Evolutionary conservation across 345 rosid genomes (phyloP).

Genomic region (Salix caprea): DNA sequence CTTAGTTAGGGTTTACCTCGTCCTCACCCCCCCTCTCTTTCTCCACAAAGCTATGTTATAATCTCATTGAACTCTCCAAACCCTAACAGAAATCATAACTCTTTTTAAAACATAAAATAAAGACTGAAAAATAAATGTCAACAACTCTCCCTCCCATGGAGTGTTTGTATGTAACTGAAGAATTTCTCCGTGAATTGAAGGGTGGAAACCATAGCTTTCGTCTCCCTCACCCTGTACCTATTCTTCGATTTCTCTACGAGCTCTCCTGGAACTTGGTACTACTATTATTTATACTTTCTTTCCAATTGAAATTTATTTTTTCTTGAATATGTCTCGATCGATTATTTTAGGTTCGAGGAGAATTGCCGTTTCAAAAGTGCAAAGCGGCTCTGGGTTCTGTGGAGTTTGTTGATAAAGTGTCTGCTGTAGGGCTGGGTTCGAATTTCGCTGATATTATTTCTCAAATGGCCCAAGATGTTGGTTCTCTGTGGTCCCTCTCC

Average conservation of each 20-base stretch:
- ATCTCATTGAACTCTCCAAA: neutral
- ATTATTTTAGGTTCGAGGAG: constrained; percentile 71
- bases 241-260: constrained; percentile 92
- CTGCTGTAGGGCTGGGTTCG: constrained; percentile 56
- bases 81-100: neutral
- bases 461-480: constrained; percentile 93
- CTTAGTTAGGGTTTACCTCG: neutral
- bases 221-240: constrained; percentile 54
- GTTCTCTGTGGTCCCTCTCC: constrained; percentile 1
- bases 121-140: constrained; percentile 1
- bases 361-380: constrained; percentile 79
- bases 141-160: constrained; percentile 60
- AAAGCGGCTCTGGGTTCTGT: constrained; percentile 63
- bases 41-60: neutral
- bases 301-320: neutral
- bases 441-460: constrained; percentile 72
- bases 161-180: constrained; percentile 68
- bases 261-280: constrained; percentile 73
- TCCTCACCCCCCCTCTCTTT: neutral
- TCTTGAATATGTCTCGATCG: neutral
- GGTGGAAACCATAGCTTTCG: constrained; percentile 54
- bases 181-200: constrained; percentile 73
- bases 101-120: neutral
- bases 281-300: neutral
- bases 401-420: constrained; percentile 48